Evolutionary conservation across 495 filamentous ascomycete genomes (phyloP), one percentile per base, ranked within the genome.

Genomic region (Podospora conica): DNA sequence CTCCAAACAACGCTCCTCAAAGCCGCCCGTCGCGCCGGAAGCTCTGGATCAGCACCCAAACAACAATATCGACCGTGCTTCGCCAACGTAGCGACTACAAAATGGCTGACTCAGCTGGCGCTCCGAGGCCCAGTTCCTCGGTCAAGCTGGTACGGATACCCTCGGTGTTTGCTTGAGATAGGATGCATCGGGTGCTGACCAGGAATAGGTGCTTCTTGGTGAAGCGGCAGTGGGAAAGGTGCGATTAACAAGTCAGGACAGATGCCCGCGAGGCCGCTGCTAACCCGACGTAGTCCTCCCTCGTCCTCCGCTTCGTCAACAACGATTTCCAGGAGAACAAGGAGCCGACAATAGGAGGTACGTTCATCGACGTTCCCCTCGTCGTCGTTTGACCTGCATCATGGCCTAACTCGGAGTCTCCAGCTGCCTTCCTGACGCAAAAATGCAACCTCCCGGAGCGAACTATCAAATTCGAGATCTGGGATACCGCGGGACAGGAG

Each of bases 281-380:
- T 65, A 29, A 60, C 25, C 31, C 18, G 25, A 54, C 65, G 66
- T 68, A 98, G 95, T 98, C 96, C 53, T 98, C 95, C 53, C 89
- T 98, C 60, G 95, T 98, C 63, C 86, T 98, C 70, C 92, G 95
- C 72, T 98, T 98, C 76, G 95, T 98, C 75, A 98, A 98, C 85
- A 93, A 98, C 81, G 95, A 98, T 80, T 98, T 98, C 73, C 95
- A 98, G 82, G 96, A 98, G 80, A 98, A 98, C 78, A 98, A 98
- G 83, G 95, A 98, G 75, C 95, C 95, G 55, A 98, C 95, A 61
- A 98, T 98, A 82, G 95, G 95, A 83, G 94, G 94, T 96, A 86
- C 73, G 87, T 64, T 23, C 63, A 62, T 64, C 61, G 6, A 55
- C 63, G 64, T 58, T 11, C 27, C 24, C 8, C 2, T 1, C 24